Percentiles rank a stretch among this genome's conserved stretches.
phyloP scores from a whole-genome alignment of 768 basidiomycete species.

The Collybia nuda region DNA sequence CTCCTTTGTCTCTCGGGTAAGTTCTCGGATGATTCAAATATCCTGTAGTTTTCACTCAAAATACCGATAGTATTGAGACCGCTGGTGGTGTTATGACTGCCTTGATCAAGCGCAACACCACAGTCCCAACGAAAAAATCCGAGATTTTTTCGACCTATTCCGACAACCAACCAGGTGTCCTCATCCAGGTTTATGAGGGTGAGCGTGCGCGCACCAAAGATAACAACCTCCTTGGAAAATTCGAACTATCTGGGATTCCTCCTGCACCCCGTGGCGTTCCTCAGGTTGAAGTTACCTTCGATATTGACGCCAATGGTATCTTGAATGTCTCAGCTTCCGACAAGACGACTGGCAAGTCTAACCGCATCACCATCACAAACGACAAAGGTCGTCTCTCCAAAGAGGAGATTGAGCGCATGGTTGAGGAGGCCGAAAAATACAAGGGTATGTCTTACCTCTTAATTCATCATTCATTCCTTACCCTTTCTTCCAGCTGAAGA shows the following conservation, averaged over 20 bases:
- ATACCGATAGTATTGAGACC: constrained; percentile 80
- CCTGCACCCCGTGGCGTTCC: constrained; percentile 98
- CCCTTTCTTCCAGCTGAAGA: constrained; percentile 62
- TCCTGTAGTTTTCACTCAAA: constrained; percentile 23
- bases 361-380: constrained; percentile 91
- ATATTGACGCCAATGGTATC: constrained; percentile 97
- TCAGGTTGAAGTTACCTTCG: constrained; percentile 97
- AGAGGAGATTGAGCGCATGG: constrained; percentile 99
- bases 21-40: constrained; percentile 23
- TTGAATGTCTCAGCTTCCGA: constrained; percentile 93
- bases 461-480: constrained; percentile 2
- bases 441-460: constrained; percentile 50
- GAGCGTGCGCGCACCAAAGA: constrained; percentile 98
- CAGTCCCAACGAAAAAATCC: constrained; percentile 97
- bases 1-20: constrained; percentile 74
- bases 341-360: constrained; percentile 97
- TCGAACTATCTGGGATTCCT: constrained; percentile 94
- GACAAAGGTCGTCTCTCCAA: constrained; percentile 97
- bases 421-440: constrained; percentile 91
- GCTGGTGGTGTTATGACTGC: constrained; percentile 99
- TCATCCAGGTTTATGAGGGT: constrained; percentile 98
- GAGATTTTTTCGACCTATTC: constrained; percentile 98
- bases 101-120: constrained; percentile 98
- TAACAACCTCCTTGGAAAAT: constrained; percentile 98
- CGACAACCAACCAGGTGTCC: constrained; percentile 97